Evolutionary conservation across 2,329 filamentous ascomycete species (phyloP), one percentile per base, ranked within the genome.

Genomic region (Calonectria henricotiae): DNA sequence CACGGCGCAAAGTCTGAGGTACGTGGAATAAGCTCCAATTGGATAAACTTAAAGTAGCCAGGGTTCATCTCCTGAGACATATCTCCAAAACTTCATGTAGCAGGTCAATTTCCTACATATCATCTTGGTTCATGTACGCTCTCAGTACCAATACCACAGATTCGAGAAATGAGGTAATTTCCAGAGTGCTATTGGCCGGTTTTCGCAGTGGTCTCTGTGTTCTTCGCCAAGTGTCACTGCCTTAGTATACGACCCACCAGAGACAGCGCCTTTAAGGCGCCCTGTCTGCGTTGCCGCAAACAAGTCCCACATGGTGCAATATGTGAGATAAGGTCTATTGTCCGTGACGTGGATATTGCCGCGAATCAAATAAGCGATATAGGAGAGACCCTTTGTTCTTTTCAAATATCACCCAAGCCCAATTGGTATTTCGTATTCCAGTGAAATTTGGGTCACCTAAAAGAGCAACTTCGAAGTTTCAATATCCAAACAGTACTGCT

Each of bases 241-340:
- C 20, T 55, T 55, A 39, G n/a, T 39, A 58, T 15, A 58, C 7
- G 51, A 20, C 51, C 51, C 51, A 58, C 51, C 15, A 23, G 3
- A n/a, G 47, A 23, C 1, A n/a, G 47, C 51, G 51, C 51, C 51
- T n/a, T 58, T 9, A 58, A 58, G 12, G 32, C 51, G 51, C 51
- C 35, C 20, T 58, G 20, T 32, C 20, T 58, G 32, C 51, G 20
- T 25, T 39, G 51, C 51, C 51, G 13, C 32, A 58, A 23, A 17
- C 51, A 58, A 58, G 20, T 58, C 51, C 51, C 51, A 58, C 51
- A 39, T 39, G 32, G 51, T 37, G 51, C 6, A 58, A 17, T 27
- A 12, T 17, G 13, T 27, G 51, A 58, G 51, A 58, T 58, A 58
- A 58, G 51, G 51, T 25, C n/a, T 25, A 37, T 37, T 37, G 51